Percentiles rank a stretch among this genome's conserved stretches.
Conservation (phyloP, 2,329 filamentous ascomycete genomes). For the Neospermospora avenae region DNA sequence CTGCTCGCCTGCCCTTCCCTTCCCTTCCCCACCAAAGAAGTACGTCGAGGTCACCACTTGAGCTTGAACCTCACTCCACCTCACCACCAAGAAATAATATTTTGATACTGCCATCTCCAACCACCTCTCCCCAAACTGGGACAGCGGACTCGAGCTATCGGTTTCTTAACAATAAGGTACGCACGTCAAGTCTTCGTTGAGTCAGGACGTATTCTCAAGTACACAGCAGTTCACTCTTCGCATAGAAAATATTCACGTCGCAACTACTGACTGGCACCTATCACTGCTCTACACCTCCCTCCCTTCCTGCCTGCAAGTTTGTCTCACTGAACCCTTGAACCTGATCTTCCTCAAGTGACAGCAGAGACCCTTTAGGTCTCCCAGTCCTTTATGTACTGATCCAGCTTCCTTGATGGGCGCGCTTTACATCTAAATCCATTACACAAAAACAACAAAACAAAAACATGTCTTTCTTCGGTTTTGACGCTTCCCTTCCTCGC, state of each 20-base stretch:
- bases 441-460: neutral
- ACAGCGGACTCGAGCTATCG: neutral
- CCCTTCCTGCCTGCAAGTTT: slow-evolving; percentile 9
- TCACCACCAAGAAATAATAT: neutral
- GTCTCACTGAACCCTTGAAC: slow-evolving; percentile 13
- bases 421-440: neutral
- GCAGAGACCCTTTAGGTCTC: neutral
- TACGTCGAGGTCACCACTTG: slow-evolving; percentile 1
- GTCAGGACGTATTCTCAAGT: neutral
- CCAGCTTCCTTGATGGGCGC: slow-evolving; percentile 1
- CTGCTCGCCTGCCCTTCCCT: neutral
- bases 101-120: neutral
- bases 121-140: neutral
- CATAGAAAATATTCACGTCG: neutral
- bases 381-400: neutral
- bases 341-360: slow-evolving; percentile 13
- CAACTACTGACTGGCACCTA: slow-evolving; percentile 2
- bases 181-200: neutral
- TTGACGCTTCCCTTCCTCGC: slow-evolving; percentile 66
- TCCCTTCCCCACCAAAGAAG: neutral
- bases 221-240: slow-evolving; percentile 4
- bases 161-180: neutral
- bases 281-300: neutral
- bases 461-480: slow-evolving; percentile 87
- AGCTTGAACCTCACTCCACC: neutral